Conservation (phyloP, 1,139 yeast species). For the Pichia sp. region DNA sequence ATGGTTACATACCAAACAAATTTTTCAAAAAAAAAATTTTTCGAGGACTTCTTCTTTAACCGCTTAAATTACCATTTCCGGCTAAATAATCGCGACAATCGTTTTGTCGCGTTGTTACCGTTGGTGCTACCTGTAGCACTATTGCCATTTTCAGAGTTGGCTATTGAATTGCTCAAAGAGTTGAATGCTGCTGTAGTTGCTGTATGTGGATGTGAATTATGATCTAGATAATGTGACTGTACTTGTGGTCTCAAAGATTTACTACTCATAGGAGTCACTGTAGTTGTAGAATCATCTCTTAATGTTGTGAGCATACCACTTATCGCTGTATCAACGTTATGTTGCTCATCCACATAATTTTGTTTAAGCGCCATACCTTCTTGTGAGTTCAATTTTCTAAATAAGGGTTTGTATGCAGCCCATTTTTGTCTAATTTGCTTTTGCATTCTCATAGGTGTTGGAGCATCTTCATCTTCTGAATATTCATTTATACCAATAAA, state of each 20-base stretch:
- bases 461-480: slow-evolving; percentile 48
- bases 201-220: background rate
- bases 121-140: background rate
- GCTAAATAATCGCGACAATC: slow-evolving; percentile 9
- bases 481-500: slow-evolving; percentile 47
- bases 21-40: background rate
- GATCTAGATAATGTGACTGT: too few species aligned
- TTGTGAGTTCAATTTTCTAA: slow-evolving; percentile 25
- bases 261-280: too few species aligned
- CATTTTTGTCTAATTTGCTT: slow-evolving; percentile 34
- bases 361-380: slow-evolving; percentile 41
- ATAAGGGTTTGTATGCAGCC: slow-evolving; percentile 25
- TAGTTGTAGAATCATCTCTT: too few species aligned
- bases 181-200: background rate
- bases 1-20: background rate
- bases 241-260: background rate
- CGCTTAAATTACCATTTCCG: slow-evolving; percentile 3
- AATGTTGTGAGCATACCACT: too few species aligned
- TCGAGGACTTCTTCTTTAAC: too few species aligned
- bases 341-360: slow-evolving; percentile 15
- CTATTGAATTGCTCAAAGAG: slow-evolving; percentile 1
- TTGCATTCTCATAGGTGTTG: slow-evolving; percentile 37
- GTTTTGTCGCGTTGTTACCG: slow-evolving; percentile 2
- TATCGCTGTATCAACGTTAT: slow-evolving; percentile 8
- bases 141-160: background rate